Conservation (phyloP, 116 monocot species). For the Trichopus zeylanicus region DNA sequence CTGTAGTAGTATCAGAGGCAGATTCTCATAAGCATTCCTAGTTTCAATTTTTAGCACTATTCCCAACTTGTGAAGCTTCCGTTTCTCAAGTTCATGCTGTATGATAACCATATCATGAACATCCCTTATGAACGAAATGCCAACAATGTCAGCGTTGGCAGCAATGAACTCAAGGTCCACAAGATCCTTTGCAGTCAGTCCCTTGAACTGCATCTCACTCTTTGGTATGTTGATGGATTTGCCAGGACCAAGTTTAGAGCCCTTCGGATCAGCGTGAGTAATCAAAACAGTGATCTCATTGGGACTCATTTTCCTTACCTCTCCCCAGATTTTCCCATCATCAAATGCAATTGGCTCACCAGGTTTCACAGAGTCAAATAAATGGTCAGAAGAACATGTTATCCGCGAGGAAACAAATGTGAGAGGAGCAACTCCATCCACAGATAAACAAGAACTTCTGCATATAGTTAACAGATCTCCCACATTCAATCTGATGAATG, state of each 20-base stretch:
- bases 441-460: slow-evolving; percentile 4
- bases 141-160: slow-evolving; percentile 41
- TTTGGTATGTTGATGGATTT: slow-evolving; percentile 49
- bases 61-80: slow-evolving; percentile 20
- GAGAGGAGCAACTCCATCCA: neutral
- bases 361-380: too few species aligned
- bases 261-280: slow-evolving; percentile 34
- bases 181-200: slow-evolving; percentile 35
- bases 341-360: slow-evolving; percentile 47
- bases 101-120: slow-evolving; percentile 18
- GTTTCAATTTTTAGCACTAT: slow-evolving; percentile 51
- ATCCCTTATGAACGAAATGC: slow-evolving; percentile 34
- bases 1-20: slow-evolving; percentile 31
- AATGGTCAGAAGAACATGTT: slow-evolving; percentile 27
- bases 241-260: slow-evolving; percentile 35
- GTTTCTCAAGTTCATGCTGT: slow-evolving; percentile 23
- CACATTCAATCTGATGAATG: slow-evolving; percentile 22
- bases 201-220: slow-evolving; percentile 33
- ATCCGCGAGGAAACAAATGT: slow-evolving; percentile 6
- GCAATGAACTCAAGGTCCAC: slow-evolving; percentile 38
- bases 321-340: slow-evolving; percentile 43
- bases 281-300: slow-evolving; percentile 22
- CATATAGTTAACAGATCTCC: slow-evolving; percentile 37
- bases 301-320: too few species aligned
- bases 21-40: slow-evolving; percentile 19